Conservation (phyloP, 768 basidiomycete species). For the Neoboletus brunneissimus region DNA sequence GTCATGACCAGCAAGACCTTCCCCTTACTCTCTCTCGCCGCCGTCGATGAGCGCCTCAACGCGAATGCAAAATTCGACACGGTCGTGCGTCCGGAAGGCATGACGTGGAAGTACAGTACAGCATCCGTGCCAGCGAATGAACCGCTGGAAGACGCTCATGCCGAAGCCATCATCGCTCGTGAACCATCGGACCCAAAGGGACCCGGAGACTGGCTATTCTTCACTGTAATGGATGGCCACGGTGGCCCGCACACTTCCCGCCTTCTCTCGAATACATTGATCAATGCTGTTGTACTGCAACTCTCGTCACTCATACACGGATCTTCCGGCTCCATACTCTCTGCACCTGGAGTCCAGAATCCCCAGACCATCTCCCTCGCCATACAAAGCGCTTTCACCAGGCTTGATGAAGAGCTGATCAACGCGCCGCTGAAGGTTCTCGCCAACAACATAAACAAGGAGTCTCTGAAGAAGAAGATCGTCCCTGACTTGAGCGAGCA, state of each 20-base stretch:
- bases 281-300: conserved; percentile 80
- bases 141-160: conserved; percentile 88
- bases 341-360: conserved; percentile 37
- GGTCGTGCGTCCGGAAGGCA: conserved; percentile 49
- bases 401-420: conserved; percentile 83
- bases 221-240: conserved; percentile 91
- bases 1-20: conserved; percentile 52
- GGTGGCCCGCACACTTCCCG: conserved; percentile 80
- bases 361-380: conserved; percentile 60
- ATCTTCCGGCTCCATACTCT: conserved; percentile 32
- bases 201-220: conserved; percentile 77
- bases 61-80: conserved; percentile 49
- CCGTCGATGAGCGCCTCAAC: conserved; percentile 55
- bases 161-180: conserved; percentile 63
- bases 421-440: conserved; percentile 75
- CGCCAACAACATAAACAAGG: conserved; percentile 51
- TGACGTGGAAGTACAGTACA: conserved; percentile 74
- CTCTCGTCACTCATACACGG: conserved; percentile 53
- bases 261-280: conserved; percentile 77
- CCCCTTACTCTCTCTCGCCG: conserved; percentile 52
- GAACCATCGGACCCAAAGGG: conserved; percentile 57
- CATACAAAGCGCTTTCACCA: conserved; percentile 73
- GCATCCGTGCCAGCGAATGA: conserved; percentile 82
- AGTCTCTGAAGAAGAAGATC: conserved; percentile 46
- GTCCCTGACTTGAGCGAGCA: conserved; percentile 69